Evolutionary conservation across 148 eudicot genomes (phyloP), one percentile per base, ranked within the genome.

Genomic region (Amaranthus cruentus): DNA sequence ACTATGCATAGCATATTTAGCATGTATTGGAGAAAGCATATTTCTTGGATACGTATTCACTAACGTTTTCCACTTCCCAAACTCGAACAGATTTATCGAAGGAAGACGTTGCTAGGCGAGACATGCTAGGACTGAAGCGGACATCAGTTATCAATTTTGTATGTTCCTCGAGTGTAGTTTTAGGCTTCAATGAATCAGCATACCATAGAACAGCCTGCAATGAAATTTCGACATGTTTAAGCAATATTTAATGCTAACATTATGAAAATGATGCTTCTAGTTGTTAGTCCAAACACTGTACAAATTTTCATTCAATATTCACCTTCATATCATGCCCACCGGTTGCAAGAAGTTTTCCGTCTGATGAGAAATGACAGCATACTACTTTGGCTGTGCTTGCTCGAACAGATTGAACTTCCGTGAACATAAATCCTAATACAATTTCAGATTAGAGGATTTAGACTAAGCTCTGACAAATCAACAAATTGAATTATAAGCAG

Each of bases 261-360:
- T 28, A 51, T 21, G 1, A 58, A 21, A 67, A 38, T 48, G 46
- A 6, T 47, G 58, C 49, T 75, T 55, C 47, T 1, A 63, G 46
- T 52, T 62, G 10, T 47, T 28, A 44, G 9, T 64, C 52, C 53
- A 6, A 73, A n/a, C 3, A 53, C 11, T 38, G 50, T 58, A 38
- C 47, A 10, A 42, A 7, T 52, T n/a, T 67, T 72, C 6, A 49
- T 63, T 56, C n/a, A 49, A 55, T 54, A 47, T 0, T 49, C 53
- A 84, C 98, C 94, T 87, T 93, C 79, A 90, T 93, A 82, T 93
- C 98, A 69, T 93, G 98, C 68, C 94, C 96, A 56, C 98, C 98
- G 80, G 87, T 90, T 62, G 98, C 98, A 65, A 93, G 98, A 80
- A 93, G 80, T 78, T 93, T 93, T 68, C 98, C 98, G 80, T 93